Base-by-base conservation (phyloP, 768 basidiomycete genomes). In the Leccinellum luteum region DNA sequence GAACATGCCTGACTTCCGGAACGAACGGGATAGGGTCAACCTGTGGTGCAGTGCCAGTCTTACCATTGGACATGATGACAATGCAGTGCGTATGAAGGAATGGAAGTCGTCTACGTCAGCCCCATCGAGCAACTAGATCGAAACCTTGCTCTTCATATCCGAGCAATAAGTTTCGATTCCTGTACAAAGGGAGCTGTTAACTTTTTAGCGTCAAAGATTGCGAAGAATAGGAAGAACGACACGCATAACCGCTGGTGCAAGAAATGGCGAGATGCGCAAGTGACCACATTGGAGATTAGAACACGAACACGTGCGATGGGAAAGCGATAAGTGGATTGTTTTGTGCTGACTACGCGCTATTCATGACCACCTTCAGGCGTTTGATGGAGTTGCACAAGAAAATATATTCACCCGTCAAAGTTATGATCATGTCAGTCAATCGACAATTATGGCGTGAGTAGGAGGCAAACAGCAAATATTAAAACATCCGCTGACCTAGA, bases 71-170 rank as follows among this genome's bases (percentile, higher is more conserved):
- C 59, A 50, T 19, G 43, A 57, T 43, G 56, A 35, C 7, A 44
- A 25, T 57, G 55, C 62, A 38, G 55, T 64, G 55, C 57, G 48
- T 45, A 41, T 32, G 48, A 57, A n/a, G 21, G 45, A 65, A 66
- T 66, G 58, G 66, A 66, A 65, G 58, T 28, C 14, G 27, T 52
- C 57, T 43, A 49, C 51, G 30, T 60, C 59, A 57, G 30, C 6
- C 21, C 35, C 34, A 31, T 28, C 21, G 13, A 41, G 19, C 14
- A 2, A 38, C 30, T 15, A 25, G 38, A 43, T 31, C 52, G 28
- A 45, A 32, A 28, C 19, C 30, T 30, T 52, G 10, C 30, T 54
- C 57, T 54, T 52, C 44, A 28, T n/a, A 47, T 59, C 28, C 28
- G 28, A 28, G 25, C 25, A 25, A 25, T 25, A 25, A 15, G 38